A percentile compares a stretch with the other conserved stretches of the same genome.
Evolutionary conservation across 1,284 basidiomycete species (phyloP).

Genomic region (Wolfiporia cocos): DNA sequence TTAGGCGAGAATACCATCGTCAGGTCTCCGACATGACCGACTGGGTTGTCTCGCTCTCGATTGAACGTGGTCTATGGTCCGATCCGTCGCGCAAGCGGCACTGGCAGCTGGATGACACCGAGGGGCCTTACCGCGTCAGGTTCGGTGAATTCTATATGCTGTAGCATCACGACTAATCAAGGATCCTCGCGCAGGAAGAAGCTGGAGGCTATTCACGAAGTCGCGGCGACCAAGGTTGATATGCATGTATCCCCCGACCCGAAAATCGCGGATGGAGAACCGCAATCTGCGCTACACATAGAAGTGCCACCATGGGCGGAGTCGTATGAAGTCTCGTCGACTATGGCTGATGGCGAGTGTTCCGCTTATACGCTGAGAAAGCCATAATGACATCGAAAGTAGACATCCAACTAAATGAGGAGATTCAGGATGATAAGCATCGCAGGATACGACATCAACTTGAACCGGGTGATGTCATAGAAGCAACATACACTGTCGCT

Average conservation of each 20-base stretch:
- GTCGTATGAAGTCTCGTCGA: slow-evolving; percentile 65
- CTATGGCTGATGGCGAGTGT: slow-evolving; percentile 51
- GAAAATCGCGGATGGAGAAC: slow-evolving; percentile 55
- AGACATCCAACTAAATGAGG: slow-evolving; percentile 56
- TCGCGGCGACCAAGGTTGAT: slow-evolving; percentile 47
- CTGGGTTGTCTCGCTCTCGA: slow-evolving; percentile 50
- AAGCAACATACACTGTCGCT: slow-evolving; percentile 84
- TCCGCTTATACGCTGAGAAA: not conserved
- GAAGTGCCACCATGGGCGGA: slow-evolving; percentile 80
- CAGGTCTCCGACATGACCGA: slow-evolving; percentile 58
- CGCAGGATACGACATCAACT: slow-evolving; percentile 78
- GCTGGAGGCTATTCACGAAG: slow-evolving; percentile 56
- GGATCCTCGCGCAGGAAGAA: slow-evolving; percentile 59
- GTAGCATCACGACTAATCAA: not conserved
- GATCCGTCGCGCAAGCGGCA: slow-evolving; percentile 38
- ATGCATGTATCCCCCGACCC: slow-evolving; percentile 42
- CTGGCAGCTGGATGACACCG: slow-evolving; percentile 85
- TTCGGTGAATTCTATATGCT: slow-evolving; percentile 24
- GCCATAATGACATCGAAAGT: slow-evolving; percentile 3
- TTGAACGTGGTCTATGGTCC: slow-evolving; percentile 80
- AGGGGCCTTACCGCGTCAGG: slow-evolving; percentile 83
- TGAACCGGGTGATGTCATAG: slow-evolving; percentile 86
- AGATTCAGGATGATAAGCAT: slow-evolving; percentile 73
- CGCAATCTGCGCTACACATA: slow-evolving; percentile 52
- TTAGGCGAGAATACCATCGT: slow-evolving; percentile 63